Evolutionary conservation across 768 basidiomycete genomes (phyloP).

Genomic region (Daedaleopsis sinensis): DNA sequence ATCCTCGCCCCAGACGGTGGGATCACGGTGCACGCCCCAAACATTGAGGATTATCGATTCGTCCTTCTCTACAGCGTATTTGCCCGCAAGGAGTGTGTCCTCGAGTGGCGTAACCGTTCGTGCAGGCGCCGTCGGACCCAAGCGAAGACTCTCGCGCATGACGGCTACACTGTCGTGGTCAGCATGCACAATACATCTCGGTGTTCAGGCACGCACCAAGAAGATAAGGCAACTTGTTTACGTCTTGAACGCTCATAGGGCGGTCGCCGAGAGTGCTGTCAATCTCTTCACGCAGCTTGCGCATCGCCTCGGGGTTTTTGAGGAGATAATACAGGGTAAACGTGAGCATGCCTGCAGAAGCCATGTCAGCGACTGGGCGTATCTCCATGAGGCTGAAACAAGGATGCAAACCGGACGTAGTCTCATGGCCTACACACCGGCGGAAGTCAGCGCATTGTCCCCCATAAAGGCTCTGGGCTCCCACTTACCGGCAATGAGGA

Average conservation of each 20-base stretch:
- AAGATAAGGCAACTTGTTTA: constrained; percentile 46
- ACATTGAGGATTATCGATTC: constrained; percentile 33
- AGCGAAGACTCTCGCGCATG: constrained; percentile 40
- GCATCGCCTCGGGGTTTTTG: constrained; percentile 43
- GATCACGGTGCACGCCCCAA: constrained; percentile 41
- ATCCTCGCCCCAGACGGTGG: constrained; percentile 49
- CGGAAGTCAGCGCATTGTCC: not conserved
- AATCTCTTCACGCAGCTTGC: constrained; percentile 49
- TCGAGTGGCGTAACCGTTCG: constrained; percentile 38
- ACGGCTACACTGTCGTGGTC: constrained; percentile 34
- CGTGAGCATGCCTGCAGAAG: constrained; percentile 36
- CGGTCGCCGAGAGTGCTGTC: constrained; percentile 47
- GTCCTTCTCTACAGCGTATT: constrained; percentile 43
- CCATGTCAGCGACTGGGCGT: not conserved
- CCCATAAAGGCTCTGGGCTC: not conserved
- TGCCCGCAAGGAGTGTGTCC: constrained; percentile 42
- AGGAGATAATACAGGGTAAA: constrained; percentile 50
- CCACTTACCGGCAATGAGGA: constrained; percentile 47
- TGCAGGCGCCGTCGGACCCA: constrained; percentile 41
- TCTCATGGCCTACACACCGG: constrained; percentile 36
- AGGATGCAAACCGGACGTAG: constrained; percentile 34
- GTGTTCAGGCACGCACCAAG: constrained; percentile 30
- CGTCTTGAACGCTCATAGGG: constrained; percentile 39
- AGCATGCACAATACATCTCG: not conserved
- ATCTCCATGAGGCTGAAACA: not conserved